phyloP scores from a whole-genome alignment of 495 filamentous ascomycete genomes.

The Wilcoxina mikolae region DNA sequence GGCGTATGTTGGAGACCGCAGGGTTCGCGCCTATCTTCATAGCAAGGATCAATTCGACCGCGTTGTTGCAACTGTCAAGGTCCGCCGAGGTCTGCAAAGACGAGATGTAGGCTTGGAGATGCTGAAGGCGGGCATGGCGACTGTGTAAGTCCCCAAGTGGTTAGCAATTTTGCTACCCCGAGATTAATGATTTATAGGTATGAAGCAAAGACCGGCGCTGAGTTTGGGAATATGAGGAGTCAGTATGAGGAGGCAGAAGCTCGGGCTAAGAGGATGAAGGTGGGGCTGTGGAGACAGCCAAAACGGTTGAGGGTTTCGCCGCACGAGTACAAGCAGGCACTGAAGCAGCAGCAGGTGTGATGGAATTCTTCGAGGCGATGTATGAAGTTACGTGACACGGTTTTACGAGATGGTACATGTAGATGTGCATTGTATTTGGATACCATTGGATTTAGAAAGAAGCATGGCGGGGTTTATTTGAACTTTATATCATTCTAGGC shows the following conservation, averaged over 20 bases:
- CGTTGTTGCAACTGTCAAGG: constrained; percentile 70
- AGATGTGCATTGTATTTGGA: neutral
- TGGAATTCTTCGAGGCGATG: neutral
- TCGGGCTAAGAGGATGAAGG: constrained; percentile 40
- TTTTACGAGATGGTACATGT: neutral
- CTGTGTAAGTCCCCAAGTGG: constrained; percentile 45
- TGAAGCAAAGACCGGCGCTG: constrained; percentile 72
- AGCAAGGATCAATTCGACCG: constrained; percentile 82
- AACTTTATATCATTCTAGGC: no score
- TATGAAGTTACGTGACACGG: neutral
- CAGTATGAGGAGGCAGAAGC: constrained; percentile 48
- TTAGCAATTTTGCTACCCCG: neutral
- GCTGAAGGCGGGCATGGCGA: constrained; percentile 68
- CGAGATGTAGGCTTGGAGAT: constrained; percentile 81
- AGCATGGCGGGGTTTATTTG: neutral
- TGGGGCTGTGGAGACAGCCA: constrained; percentile 1
- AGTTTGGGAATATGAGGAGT: constrained; percentile 49
- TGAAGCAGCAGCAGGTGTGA: neutral
- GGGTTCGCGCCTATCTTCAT: constrained; percentile 66
- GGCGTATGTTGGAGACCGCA: constrained; percentile 52
- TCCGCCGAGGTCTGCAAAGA: constrained; percentile 43
- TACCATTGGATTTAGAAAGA: no score
- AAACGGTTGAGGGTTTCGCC: neutral
- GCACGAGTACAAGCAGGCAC: constrained; percentile 1
- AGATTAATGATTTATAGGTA: constrained; percentile 5